phyloP scores from a whole-genome alignment of 371 early-diverging fungal species.

The Mucor velutinosus region DNA sequence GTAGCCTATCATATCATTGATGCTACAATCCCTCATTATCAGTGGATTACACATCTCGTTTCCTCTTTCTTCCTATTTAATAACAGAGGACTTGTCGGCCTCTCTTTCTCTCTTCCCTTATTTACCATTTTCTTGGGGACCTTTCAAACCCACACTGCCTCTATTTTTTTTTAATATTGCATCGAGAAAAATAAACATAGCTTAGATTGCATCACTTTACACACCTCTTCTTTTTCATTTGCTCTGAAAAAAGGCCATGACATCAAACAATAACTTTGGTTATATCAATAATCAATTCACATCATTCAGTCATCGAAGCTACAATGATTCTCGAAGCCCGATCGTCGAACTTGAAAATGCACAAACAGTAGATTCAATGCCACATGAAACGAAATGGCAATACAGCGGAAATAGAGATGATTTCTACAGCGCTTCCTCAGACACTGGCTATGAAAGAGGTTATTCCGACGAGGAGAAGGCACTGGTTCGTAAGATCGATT shows the following conservation, averaged over 20 bases:
- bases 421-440: slow-evolving; percentile 12
- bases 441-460: slow-evolving; percentile 9
- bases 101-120: neutral
- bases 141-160: neutral
- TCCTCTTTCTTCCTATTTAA: neutral
- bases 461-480: slow-evolving; percentile 39
- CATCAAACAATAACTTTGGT: slow-evolving; percentile 3
- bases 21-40: neutral
- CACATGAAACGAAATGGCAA: slow-evolving; percentile 18
- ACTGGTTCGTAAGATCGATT: slow-evolving; percentile 41
- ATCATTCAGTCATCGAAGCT: slow-evolving; percentile 9
- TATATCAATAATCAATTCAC: slow-evolving; percentile 11
- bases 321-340: neutral
- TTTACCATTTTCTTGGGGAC: neutral
- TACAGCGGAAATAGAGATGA: slow-evolving; percentile 26
- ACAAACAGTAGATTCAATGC: neutral
- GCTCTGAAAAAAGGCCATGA: neutral
- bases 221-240: neutral
- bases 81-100: neutral
- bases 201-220: neutral
- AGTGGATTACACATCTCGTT: neutral
- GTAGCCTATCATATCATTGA: neutral
- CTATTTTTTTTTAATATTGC: too few relatives aligned
- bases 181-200: neutral
- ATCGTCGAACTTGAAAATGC: neutral